These are phyloP conservation scores for Penicillium thymicola DNA, from an alignment of 2,329 filamentous ascomycete genomes.

Conservation along the genomic window DNA sequence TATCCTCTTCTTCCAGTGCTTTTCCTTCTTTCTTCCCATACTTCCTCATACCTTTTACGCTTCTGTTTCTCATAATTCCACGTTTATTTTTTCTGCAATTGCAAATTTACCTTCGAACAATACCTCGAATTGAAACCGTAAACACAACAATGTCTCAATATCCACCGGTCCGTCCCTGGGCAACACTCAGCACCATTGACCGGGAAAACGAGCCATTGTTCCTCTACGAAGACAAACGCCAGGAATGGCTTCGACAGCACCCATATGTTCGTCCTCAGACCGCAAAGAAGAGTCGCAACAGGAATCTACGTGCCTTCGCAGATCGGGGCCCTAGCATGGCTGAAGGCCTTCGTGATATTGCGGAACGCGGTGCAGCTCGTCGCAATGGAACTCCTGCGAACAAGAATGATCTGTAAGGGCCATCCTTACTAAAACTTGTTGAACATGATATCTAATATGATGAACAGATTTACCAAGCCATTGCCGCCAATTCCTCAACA, in stretches of 20 bases:
- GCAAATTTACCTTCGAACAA: neutral
- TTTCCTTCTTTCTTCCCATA: neutral
- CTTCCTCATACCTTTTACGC: neutral
- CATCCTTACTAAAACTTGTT: neutral
- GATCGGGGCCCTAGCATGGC: neutral
- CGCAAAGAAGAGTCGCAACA: neutral
- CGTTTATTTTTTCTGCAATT: neutral
- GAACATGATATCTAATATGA: neutral
- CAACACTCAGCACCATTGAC: neutral
- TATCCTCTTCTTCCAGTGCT: neutral
- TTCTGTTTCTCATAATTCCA: neutral
- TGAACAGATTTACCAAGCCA: neutral
- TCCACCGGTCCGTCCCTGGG: neutral
- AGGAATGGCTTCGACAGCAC: neutral
- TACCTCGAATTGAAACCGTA: neutral
- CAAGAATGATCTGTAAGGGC: neutral
- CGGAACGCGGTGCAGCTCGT: neutral
- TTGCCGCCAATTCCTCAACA: neutral
- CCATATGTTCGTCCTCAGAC: neutral
- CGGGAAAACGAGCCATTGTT: neutral
- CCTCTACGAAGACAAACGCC: neutral
- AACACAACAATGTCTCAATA: neutral
- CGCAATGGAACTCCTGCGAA: neutral
- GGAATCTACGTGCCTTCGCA: neutral
- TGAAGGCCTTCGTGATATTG: neutral